A percentile compares a stretch with the other conserved stretches of the same genome.
Conservation (phyloP, 176 grass and related monocot species). For the Cenchrus americanus region DNA sequence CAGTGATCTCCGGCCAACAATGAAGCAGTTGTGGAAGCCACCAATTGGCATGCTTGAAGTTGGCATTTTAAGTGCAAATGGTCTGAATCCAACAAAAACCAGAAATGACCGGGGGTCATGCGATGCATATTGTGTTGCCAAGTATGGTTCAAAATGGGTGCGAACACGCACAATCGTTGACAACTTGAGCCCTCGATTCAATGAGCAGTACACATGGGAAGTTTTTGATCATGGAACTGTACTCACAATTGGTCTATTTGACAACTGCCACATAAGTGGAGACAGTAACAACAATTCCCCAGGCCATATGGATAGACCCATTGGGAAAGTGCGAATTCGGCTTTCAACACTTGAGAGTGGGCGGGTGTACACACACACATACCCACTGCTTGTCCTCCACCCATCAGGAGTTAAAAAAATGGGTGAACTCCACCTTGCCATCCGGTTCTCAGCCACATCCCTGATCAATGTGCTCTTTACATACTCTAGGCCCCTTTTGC, state of each 20-base stretch:
- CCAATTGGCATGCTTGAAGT: conserved; percentile 91
- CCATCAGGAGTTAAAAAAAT: conserved; percentile 91
- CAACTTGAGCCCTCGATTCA: conserved; percentile 70
- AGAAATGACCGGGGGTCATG: conserved; percentile 61
- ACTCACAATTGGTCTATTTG: conserved; percentile 82
- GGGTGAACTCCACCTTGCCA: conserved; percentile 88
- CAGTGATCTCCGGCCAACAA: conserved; percentile 90
- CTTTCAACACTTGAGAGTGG: conserved; percentile 81
- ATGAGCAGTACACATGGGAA: conserved; percentile 96
- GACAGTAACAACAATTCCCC: conserved; percentile 25
- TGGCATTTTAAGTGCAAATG: conserved; percentile 74
- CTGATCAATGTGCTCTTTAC: conserved; percentile 64
- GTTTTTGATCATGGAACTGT: conserved; percentile 90
- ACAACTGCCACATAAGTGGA: conserved; percentile 72
- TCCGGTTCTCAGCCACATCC: conserved; percentile 82
- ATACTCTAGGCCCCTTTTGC: conserved; percentile 79
- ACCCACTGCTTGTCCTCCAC: conserved; percentile 83
- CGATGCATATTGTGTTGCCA: conserved; percentile 94
- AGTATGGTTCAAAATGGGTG: conserved; percentile 96
- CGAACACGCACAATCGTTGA: conserved; percentile 82
- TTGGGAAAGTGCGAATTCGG: conserved; percentile 86
- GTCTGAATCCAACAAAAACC: conserved; percentile 75
- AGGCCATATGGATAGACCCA: conserved; percentile 58
- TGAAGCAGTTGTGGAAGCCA: conserved; percentile 86
- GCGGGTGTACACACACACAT: conserved; percentile 81